Conservation (phyloP, 2,329 filamentous ascomycete genomes). For the Fusarium phyllophilum region DNA sequence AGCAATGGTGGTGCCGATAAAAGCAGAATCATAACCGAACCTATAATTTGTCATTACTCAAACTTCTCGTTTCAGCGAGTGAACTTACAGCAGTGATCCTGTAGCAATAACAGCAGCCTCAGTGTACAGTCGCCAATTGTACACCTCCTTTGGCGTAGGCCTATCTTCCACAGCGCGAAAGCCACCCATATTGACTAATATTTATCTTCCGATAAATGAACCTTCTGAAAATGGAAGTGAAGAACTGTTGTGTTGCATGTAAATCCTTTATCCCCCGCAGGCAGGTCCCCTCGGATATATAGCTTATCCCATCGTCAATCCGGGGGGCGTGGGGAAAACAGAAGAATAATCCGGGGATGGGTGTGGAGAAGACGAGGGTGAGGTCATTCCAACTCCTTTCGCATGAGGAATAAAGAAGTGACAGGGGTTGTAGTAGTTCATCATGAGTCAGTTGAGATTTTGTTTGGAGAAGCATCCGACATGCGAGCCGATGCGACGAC, state of each 20-base stretch:
- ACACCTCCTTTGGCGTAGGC: conserved; percentile 65
- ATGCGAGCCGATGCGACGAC: conserved; percentile 44
- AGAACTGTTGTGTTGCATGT: background rate
- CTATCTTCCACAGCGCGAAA: conserved; percentile 63
- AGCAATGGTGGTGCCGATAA: conserved; percentile 65
- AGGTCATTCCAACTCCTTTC: conserved; percentile 15
- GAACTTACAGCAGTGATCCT: conserved; percentile 54
- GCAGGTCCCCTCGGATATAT: conserved; percentile 32
- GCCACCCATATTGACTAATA: conserved; percentile 45
- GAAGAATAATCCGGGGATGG: conserved; percentile 39
- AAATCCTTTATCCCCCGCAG: conserved; percentile 4
- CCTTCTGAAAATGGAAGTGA: background rate
- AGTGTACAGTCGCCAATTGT: conserved; percentile 62
- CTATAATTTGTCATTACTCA: conserved; percentile 37
- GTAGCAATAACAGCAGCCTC: conserved; percentile 60
- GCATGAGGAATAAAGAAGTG: background rate
- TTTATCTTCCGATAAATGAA: background rate
- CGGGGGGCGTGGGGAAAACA: conserved; percentile 36
- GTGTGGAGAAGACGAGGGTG: conserved; percentile 25
- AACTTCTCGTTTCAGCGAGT: background rate
- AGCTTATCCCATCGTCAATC: conserved; percentile 35
- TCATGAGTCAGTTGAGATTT: conserved; percentile 1
- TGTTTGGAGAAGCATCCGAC: conserved; percentile 34
- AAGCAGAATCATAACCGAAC: conserved; percentile 64
- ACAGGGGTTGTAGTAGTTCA: background rate